phyloP scores from a whole-genome alignment of 768 basidiomycete genomes.

The Leccinum uliginosum region DNA sequence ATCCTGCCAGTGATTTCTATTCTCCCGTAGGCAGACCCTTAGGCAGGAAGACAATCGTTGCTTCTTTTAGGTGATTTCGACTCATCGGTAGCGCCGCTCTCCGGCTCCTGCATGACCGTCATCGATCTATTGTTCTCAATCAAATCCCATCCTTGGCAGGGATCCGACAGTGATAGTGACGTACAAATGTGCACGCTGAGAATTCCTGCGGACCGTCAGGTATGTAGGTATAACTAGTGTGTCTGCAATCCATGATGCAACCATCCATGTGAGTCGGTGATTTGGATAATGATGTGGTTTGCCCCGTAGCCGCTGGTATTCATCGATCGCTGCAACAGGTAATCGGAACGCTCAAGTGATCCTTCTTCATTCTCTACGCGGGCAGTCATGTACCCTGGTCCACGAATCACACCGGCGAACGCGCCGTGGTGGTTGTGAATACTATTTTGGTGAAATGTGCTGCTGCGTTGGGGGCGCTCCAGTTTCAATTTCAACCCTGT shows the following conservation, averaged over 20 bases:
- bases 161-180: neutral
- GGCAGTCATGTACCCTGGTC: neutral
- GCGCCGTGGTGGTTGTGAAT: neutral
- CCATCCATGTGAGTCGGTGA: neutral
- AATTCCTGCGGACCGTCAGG: neutral
- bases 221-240: neutral
- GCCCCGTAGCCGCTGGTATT: neutral
- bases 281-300: neutral
- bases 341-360: neutral
- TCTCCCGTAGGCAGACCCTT: too few species aligned
- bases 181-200: neutral
- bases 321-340: neutral
- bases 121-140: neutral
- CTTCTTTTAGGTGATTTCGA: too few species aligned
- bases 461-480: neutral
- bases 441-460: neutral
- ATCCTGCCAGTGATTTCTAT: too few species aligned
- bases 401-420: neutral
- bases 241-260: neutral
- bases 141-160: neutral
- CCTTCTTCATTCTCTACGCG: neutral
- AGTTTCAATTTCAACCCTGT: neutral
- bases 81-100: neutral
- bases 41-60: too few species aligned
- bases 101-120: neutral